Evolutionary conservation across 2,329 filamentous ascomycete genomes (phyloP), one percentile per base, ranked within the genome.

Genomic region (Malbranchea zuffiana): DNA sequence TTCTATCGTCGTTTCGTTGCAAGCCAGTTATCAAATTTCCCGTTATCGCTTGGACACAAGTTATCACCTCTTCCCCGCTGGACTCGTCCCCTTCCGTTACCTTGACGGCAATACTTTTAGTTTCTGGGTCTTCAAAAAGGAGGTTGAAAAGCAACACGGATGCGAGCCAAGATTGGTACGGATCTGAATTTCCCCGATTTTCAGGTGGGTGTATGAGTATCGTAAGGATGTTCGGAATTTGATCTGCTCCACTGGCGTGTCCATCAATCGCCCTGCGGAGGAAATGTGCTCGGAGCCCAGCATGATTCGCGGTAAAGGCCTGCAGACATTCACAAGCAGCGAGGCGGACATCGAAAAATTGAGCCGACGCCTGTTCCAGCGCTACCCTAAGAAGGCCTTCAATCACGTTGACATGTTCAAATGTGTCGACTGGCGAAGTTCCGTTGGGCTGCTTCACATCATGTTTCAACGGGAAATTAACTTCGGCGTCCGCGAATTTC

Each of bases 41-140:
- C 6, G 86, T 76, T 41, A 96, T 73, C 1, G 79, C 81, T 57
- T 98, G 90, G 34, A 98, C 84, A 51, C 84, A 85, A 0, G 88
- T 95, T 8, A 98, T 80, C 8, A 95, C 85, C 59, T 98, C 90
- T 62, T 98, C 90, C 3, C 88, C 90, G 47, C 72, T 83, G 21
- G 80, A 78, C 15, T 83, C 82, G 56, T 96, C 84, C 7, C 90
- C 90, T 59, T 96, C 88, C 0, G 78, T 84, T 13, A 98, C 78
- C 15, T 72, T 71, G 71, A 92, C 84, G 12, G 87, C 78, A 33
- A 82, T 69, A 4, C 71, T 69, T 56, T 96, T 96, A 1, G 83
- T 83, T 45, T 82, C 74, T 3, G 74, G 64, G 47, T 90, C 81
- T 42, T 93, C 83, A 44, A 79, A 81, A 12, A 96, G 61, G 7